These are phyloP conservation scores for Lithospermum erythrorhizon DNA, from an alignment of 257 asterid species.

Conservation along the genomic window DNA sequence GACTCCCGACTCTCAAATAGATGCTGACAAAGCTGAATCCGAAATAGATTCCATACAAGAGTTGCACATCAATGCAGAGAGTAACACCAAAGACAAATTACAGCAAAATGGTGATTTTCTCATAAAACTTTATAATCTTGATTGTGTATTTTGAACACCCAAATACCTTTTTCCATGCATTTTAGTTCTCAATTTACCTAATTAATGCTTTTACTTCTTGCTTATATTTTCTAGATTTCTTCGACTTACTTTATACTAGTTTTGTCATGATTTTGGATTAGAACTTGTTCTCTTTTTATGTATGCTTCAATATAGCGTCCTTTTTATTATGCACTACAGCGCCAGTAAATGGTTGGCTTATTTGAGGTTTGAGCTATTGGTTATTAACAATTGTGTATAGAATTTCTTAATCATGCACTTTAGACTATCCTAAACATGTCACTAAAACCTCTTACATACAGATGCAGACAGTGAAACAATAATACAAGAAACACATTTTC, in stretches of 20 bases:
- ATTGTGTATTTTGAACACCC: neutral
- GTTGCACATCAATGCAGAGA: neutral
- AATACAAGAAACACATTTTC: neutral
- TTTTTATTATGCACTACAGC: too few species aligned
- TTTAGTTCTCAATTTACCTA: neutral
- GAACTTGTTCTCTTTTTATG: too few species aligned
- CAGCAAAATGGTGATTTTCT: neutral
- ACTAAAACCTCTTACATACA: neutral
- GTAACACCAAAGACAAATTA: neutral
- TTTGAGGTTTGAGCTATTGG: too few species aligned
- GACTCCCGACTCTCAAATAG: constrained; percentile 3
- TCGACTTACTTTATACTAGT: too few species aligned
- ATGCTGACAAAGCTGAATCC: neutral
- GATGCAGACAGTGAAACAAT: neutral
- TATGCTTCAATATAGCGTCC: too few species aligned
- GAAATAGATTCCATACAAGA: neutral
- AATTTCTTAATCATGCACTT: neutral
- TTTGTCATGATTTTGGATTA: too few species aligned
- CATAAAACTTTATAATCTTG: neutral
- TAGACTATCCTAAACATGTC: neutral
- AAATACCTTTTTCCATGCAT: neutral
- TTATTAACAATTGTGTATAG: too few species aligned
- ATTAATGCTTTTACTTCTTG: too few species aligned
- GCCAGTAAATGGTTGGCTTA: too few species aligned
- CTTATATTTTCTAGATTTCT: too few species aligned